phyloP scores from a whole-genome alignment of 2,329 filamentous ascomycete genomes.

The Aspergillus novofumigatus region DNA sequence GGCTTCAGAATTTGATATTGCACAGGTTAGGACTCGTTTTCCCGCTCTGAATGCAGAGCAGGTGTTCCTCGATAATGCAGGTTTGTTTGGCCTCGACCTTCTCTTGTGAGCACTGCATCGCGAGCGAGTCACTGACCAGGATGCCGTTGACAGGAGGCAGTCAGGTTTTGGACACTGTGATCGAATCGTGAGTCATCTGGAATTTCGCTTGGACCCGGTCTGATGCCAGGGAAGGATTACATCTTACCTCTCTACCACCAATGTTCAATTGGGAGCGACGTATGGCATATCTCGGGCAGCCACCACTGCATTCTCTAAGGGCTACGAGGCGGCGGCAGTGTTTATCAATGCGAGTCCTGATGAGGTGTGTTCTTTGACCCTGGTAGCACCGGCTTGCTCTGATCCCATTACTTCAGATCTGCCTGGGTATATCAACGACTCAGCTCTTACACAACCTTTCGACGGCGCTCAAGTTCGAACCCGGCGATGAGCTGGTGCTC shows the following conservation, averaged over 20 bases:
- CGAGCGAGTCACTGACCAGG: neutral
- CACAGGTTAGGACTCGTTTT: slow-evolving; percentile 57
- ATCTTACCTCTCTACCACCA: slow-evolving; percentile 62
- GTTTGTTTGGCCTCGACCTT: slow-evolving; percentile 8
- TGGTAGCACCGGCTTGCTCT: neutral
- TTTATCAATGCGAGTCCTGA: slow-evolving; percentile 65
- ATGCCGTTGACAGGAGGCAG: slow-evolving; percentile 53
- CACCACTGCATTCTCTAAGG: slow-evolving; percentile 56
- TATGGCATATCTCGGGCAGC: slow-evolving; percentile 60
- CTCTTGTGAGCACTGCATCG: neutral
- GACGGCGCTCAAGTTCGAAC: slow-evolving; percentile 48
- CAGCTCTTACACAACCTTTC: slow-evolving; percentile 71
- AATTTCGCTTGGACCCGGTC: neutral
- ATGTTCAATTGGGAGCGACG: slow-evolving; percentile 71
- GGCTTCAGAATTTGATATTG: slow-evolving; percentile 49
- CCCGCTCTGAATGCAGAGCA: slow-evolving; percentile 64
- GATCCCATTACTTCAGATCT: slow-evolving; percentile 12
- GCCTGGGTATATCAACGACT: slow-evolving; percentile 67
- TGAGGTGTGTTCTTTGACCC: slow-evolving; percentile 49
- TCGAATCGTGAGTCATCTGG: slow-evolving; percentile 53
- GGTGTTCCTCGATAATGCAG: slow-evolving; percentile 69
- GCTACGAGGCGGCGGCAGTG: slow-evolving; percentile 61
- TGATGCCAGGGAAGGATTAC: slow-evolving; percentile 47
- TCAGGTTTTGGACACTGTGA: slow-evolving; percentile 63
- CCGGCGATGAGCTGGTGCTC: slow-evolving; percentile 64